Evolutionary conservation across 2,329 filamentous ascomycete genomes (phyloP).

Genomic region (Fusarium sulawesiense): DNA sequence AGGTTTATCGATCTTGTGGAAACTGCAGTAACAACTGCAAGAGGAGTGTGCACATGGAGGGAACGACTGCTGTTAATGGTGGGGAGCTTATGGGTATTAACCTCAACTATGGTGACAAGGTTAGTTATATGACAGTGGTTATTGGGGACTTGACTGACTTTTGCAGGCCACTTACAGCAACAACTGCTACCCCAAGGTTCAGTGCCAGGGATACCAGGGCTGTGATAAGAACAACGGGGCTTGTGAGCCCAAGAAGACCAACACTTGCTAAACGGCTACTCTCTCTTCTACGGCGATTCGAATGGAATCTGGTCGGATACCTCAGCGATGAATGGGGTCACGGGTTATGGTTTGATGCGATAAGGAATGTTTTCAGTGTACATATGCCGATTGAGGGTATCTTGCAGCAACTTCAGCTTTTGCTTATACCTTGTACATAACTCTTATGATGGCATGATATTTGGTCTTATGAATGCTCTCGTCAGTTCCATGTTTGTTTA

Average conservation of each 20-base stretch:
- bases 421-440: no score
- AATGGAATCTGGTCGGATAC: no score
- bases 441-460: no score
- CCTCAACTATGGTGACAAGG: conserved; percentile 51
- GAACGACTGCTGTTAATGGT: conserved; percentile 54
- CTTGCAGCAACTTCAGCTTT: no score
- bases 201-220: conserved; percentile 48
- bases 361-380: no score
- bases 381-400: no score
- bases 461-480: no score
- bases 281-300: no score
- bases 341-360: no score
- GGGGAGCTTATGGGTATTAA: conserved; percentile 59
- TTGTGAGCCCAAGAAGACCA: conserved; percentile 45
- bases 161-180: conserved; percentile 46
- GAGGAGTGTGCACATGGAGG: conserved; percentile 58
- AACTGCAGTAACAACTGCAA: conserved; percentile 50
- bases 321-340: no score
- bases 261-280: not conserved
- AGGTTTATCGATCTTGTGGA: conserved; percentile 49
- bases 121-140: not conserved
- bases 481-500: no score
- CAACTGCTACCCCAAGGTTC: conserved; percentile 45
- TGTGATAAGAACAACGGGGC: conserved; percentile 47
- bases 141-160: no score